Percentiles rank a stretch among this genome's conserved stretches.
Evolutionary conservation across 2,329 filamentous ascomycete genomes (phyloP).

Genomic region (Stylonectria norvegica): DNA sequence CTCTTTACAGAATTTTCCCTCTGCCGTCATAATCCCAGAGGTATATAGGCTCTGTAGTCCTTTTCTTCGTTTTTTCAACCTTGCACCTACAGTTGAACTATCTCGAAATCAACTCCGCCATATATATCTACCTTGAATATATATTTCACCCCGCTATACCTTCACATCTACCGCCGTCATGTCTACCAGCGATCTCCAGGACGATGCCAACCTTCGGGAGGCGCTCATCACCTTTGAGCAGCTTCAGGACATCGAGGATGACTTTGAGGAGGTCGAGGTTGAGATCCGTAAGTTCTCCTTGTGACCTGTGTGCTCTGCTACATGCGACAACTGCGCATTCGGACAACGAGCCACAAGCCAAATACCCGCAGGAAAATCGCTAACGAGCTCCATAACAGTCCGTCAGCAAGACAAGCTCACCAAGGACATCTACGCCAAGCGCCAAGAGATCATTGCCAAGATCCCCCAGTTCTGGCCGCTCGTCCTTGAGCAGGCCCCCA

Average conservation of each 20-base stretch:
- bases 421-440: constrained; percentile 71
- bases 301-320: not conserved
- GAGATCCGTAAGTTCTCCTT: constrained; percentile 66
- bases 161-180: constrained; percentile 24
- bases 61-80: not conserved
- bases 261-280: constrained; percentile 79
- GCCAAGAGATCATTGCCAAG: constrained; percentile 63
- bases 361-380: not conserved
- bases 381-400: constrained; percentile 47
- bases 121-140: too few species aligned
- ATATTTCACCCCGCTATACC: constrained; percentile 8
- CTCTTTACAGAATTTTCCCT: not conserved
- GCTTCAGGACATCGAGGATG: constrained; percentile 73
- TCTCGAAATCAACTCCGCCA: too few species aligned
- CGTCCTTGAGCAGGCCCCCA: constrained; percentile 81
- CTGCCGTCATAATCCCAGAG: too few species aligned
- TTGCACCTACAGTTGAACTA: too few species aligned
- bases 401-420: constrained; percentile 68
- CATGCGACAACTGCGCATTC: constrained; percentile 4
- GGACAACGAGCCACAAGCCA: constrained; percentile 1
- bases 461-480: constrained; percentile 94
- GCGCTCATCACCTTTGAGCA: constrained; percentile 64
- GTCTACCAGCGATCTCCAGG: constrained; percentile 36
- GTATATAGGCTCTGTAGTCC: too few species aligned
- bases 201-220: constrained; percentile 29